Evolutionary conservation across 2,329 filamentous ascomycete species (phyloP).

Genomic region (Ceratocystiopsis minuta): DNA sequence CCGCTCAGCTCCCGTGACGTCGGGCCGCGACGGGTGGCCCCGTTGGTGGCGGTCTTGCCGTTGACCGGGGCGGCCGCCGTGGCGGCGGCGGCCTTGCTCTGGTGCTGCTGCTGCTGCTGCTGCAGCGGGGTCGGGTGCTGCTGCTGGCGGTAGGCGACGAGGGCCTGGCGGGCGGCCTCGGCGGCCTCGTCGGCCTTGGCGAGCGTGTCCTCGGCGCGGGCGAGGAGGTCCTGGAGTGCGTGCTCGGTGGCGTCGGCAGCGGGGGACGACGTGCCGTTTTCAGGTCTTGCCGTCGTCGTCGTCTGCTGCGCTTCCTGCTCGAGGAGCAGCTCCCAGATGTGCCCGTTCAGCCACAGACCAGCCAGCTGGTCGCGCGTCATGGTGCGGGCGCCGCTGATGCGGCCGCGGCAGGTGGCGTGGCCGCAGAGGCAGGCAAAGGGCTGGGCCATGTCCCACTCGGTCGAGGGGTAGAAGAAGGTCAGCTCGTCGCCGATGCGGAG

Average conservation of each 20-base stretch:
- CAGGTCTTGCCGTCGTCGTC: constrained; percentile 4
- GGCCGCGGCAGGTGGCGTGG: constrained; percentile 36
- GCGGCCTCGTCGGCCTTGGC: constrained; percentile 28
- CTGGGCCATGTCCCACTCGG: constrained; percentile 59
- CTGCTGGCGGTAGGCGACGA: constrained; percentile 19
- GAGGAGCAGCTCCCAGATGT: constrained; percentile 38
- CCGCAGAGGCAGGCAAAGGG: constrained; percentile 49
- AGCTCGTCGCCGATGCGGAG: constrained; percentile 38
- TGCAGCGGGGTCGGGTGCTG: constrained; percentile 3
- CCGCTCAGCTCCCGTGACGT: constrained; percentile 38
- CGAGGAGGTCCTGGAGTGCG: constrained; percentile 24
- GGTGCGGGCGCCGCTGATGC: constrained; percentile 43
- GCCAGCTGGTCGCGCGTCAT: constrained; percentile 36
- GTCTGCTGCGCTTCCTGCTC: constrained; percentile 13
- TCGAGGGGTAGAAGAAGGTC: constrained; percentile 60
- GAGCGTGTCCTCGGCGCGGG: constrained; percentile 27
- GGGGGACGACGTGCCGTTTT: background rate
- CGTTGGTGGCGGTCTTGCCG: constrained; percentile 4
- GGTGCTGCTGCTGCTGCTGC: constrained; percentile 3
- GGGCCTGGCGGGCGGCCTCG: constrained; percentile 25
- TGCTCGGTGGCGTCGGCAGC: constrained; percentile 17
- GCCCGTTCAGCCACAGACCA: constrained; percentile 42
- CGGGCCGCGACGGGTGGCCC: constrained; percentile 23
- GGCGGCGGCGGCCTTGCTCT: constrained; percentile 5
- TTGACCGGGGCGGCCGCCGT: constrained; percentile 1